Percentiles rank a stretch among this genome's conserved stretches.
Evolutionary conservation across 345 rosid species (phyloP).

Genomic region (Gossypium stocksii): DNA sequence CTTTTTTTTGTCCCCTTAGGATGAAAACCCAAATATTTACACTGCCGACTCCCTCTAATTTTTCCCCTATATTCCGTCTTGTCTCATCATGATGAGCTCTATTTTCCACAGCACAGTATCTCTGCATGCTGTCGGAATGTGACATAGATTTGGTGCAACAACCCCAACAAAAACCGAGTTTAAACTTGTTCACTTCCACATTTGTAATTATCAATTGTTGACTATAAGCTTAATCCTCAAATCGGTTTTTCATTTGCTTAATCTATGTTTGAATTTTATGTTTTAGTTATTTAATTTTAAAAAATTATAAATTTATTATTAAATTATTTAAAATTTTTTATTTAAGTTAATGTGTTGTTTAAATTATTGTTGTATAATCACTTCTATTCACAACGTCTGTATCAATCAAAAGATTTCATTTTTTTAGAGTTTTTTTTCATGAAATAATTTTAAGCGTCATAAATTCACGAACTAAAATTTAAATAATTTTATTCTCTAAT

Average conservation of each 20-base stretch:
- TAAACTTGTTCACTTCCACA: not conserved
- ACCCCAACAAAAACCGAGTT: not conserved
- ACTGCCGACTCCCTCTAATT: not conserved
- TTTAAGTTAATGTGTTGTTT: too few relatives aligned
- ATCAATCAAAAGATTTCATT: accelerated
- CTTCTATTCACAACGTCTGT: accelerated
- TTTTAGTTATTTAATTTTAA: too few relatives aligned
- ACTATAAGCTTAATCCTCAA: not conserved
- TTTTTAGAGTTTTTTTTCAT: too few relatives aligned
- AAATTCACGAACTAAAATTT: too few relatives aligned
- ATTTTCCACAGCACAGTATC: not conserved
- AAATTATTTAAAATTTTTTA: too few relatives aligned
- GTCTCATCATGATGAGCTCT: not conserved
- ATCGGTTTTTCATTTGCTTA: not conserved
- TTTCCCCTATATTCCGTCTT: not conserved
- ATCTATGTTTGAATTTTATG: too few relatives aligned
- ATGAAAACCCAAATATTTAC: not conserved
- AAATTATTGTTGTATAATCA: too few relatives aligned
- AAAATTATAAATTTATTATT: not conserved
- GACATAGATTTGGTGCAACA: not conserved
- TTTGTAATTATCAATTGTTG: not conserved
- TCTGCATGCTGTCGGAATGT: not conserved
- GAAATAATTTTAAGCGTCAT: too few relatives aligned
- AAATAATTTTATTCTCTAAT: too few relatives aligned
- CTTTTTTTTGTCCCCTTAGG: not conserved